These are phyloP conservation scores for Lycium barbarum DNA, from an alignment of 257 asterid species.

Conservation along the genomic window DNA sequence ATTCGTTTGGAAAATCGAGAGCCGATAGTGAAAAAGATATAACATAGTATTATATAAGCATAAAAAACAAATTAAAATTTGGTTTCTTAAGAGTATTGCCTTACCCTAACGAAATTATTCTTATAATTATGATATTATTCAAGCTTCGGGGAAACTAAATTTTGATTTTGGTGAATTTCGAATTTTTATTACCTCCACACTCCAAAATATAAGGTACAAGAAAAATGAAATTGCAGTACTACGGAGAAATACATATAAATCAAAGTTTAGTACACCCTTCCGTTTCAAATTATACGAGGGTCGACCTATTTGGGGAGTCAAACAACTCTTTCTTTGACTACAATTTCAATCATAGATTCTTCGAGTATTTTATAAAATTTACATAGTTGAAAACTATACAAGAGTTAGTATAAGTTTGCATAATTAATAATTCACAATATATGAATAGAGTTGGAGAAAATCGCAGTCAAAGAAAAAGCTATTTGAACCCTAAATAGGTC, in stretches of 20 bases:
- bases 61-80: not conserved
- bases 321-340: too few relatives aligned
- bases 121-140: not conserved
- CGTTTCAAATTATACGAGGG: too few relatives aligned
- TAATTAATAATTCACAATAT: too few relatives aligned
- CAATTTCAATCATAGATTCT: too few relatives aligned
- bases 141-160: not conserved
- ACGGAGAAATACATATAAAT: not conserved
- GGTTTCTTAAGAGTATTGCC: not conserved
- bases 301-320: too few relatives aligned
- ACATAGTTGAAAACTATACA: too few relatives aligned
- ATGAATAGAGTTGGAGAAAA: too few relatives aligned
- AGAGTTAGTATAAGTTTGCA: too few relatives aligned
- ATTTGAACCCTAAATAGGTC: too few relatives aligned
- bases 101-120: not conserved
- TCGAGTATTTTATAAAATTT: too few relatives aligned
- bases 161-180: not conserved
- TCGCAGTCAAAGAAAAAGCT: too few relatives aligned
- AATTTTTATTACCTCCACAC: not conserved
- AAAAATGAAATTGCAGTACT: not conserved
- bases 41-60: not conserved
- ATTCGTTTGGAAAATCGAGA: not conserved
- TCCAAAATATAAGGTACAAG: not conserved
- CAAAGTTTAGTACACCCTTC: not conserved
- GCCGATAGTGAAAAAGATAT: not conserved